phyloP scores from a whole-genome alignment of 1,139 yeast species.

The Hyphopichia wangnamkhiaoensis region DNA sequence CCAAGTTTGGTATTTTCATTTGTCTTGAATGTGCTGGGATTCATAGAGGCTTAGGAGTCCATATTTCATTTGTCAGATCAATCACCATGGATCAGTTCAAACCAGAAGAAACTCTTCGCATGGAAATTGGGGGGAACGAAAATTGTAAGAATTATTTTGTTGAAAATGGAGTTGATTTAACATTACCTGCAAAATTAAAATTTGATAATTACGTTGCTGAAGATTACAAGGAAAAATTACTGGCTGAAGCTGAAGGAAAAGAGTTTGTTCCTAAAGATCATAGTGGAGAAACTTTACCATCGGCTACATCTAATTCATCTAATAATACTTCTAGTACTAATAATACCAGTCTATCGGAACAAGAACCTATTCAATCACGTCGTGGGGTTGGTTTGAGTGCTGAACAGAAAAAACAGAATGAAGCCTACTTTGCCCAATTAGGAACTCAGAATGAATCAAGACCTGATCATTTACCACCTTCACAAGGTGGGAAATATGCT shows the following conservation, averaged over 20 bases:
- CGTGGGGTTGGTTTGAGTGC: constrained; percentile 37
- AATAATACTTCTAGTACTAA: constrained; percentile 8
- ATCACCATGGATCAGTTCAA: constrained; percentile 98
- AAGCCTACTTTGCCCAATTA: constrained; percentile 75
- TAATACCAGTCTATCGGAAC: constrained; percentile 15
- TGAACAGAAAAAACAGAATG: constrained; percentile 64
- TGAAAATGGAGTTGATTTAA: constrained; percentile 69
- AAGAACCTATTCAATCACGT: constrained; percentile 43
- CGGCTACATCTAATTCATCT: constrained; percentile 13
- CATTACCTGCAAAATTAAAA: constrained; percentile 67
- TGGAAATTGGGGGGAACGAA: constrained; percentile 95
- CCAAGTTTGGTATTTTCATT: constrained; percentile 93
- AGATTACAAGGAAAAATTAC: constrained; percentile 82
- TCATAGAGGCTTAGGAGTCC: constrained; percentile 96
- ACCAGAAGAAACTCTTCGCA: constrained; percentile 81
- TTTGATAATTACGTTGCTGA: constrained; percentile 91
- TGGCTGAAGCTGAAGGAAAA: constrained; percentile 72
- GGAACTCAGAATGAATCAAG: constrained; percentile 73
- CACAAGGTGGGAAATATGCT: constrained; percentile 89
- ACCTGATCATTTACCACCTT: constrained; percentile 83
- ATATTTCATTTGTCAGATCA: constrained; percentile 92
- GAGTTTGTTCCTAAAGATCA: constrained; percentile 71
- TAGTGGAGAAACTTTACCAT: constrained; percentile 49
- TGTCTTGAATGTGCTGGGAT: constrained; percentile 97
- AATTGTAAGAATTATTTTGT: constrained; percentile 68